Evolutionary conservation across 1,284 basidiomycete genomes (phyloP), one percentile per base, ranked within the genome.

Genomic region (Athelia psychrophila): DNA sequence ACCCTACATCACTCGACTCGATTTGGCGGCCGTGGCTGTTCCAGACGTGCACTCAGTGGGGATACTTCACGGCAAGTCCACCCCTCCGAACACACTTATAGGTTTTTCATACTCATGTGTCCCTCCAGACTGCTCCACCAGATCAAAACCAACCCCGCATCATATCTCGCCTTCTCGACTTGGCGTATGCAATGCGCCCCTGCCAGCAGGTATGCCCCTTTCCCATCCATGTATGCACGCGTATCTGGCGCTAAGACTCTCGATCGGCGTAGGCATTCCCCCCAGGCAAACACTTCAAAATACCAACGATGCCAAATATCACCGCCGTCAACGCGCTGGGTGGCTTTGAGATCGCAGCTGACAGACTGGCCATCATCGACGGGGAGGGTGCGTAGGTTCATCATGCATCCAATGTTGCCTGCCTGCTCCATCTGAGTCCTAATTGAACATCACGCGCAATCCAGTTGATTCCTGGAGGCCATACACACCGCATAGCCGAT

Each of bases 21-120:
- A 79, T 77, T 0, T 95, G 93, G 92, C 79, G 93, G 42, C 75
- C 90, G 12, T 98, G 95, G 95, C 66, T 79, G 2, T 98, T 94
- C 79, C 95, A 97, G 68, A 84, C 88, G 53, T 97, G 93, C 72
- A 95, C 90, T 0, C 84, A 95, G 63, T 98, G 95, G 94, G 95
- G 95, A 1, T 98, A 94, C 69, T 95, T 96, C 65, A 78, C 73
- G 3, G 88, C 87, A 57, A 20, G 73, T 25, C 19, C 16, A 30
- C 27, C 13, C 48, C 57, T 6, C 13, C 27, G 27, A 33, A 48
- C 47, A 9, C 45, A 9, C 15, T 30, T 30, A 22, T 47, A 44
- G 51, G 61, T 23, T 64, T 59, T 35, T 10, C 16, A 30, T 56
- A 57, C 51, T 54, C 53, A 58, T 25, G 55, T 16, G 54, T 20